A percentile compares a stretch with the other conserved stretches of the same genome.
Conservation (phyloP, 1,284 basidiomycete species). For the Exsudoporus floridanus region DNA sequence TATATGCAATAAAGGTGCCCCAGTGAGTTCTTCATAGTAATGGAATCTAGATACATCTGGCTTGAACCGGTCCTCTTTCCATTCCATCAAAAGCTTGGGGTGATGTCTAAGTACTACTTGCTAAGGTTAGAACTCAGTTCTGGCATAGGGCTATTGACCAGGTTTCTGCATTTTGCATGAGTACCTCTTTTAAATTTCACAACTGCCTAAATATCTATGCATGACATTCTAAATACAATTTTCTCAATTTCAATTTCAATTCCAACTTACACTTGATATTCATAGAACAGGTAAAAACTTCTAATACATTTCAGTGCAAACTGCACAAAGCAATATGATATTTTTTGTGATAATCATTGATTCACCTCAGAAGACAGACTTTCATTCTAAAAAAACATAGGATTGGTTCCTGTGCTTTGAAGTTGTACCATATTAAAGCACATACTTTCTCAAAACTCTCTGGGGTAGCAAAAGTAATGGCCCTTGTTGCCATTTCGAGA, state of each 20-base stretch:
- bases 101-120: background rate
- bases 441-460: conserved; percentile 7
- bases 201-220: background rate
- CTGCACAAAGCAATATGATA: too few species aligned
- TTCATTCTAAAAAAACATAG: conserved; percentile 5
- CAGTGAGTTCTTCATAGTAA: background rate
- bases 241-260: background rate
- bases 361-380: background rate
- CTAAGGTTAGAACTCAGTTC: background rate
- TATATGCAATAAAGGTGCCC: background rate
- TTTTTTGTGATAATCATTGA: background rate
- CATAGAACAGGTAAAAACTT: too few species aligned
- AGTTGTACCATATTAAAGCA: background rate
- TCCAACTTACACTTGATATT: background rate
- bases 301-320: background rate
- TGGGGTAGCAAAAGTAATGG: conserved; percentile 14
- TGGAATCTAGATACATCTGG: background rate
- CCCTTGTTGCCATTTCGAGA: background rate
- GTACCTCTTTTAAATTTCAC: background rate
- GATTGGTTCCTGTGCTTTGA: background rate
- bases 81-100: background rate
- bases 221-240: too few species aligned
- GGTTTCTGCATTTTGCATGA: background rate
- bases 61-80: background rate
- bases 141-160: background rate